Evolutionary conservation across 2,329 filamentous ascomycete genomes (phyloP), one percentile per base, ranked within the genome.

Genomic region (Septoria linicola): DNA sequence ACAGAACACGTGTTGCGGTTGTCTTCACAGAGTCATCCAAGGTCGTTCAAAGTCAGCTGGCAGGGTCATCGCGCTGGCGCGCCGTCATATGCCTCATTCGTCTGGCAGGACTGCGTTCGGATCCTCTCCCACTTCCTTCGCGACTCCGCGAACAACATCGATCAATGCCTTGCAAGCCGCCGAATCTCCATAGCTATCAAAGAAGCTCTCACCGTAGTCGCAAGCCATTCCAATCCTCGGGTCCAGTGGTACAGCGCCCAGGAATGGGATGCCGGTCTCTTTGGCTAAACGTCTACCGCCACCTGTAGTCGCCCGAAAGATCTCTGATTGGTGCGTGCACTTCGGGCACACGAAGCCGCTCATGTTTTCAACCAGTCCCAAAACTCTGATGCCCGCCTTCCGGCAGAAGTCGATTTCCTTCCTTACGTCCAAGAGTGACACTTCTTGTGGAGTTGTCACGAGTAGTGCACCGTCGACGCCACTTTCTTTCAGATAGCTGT

Each of bases 341-440:
- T 88, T 92, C 8, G 91, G 91, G 67, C 93, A 99, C 46, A 99
- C 91, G 63, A 97, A 99, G 3, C 90, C 89, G 52, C 85, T 89
- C 93, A 99, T 99, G 67, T 99, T 99, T 76, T 99, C 93, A 13
- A 96, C 93, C 34, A 99, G 76, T 0, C 93, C 93, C 3, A 99
- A 71, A 5, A 99, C 82, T 41, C 78, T 80, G 60, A 99, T 97
- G 3, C 88, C 89, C 0, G 93, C 93, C 73, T 99, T 99, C 52
- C 84, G 80, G 72, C 95, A 99, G 67, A 99, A 99, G 66, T 99
- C 92, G 52, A 99, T 92, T 72, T 99, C 93, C 73, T 96, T 97
- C 60, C 93, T 79, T 10, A 99, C 93, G 68, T 99, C 93, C 37
- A 99, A 77, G 47, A 99, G 76, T 1, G 87, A 82, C 14, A 97